Conservation (phyloP, 179 eudicot species). For the Spinacia oleracea region DNA sequence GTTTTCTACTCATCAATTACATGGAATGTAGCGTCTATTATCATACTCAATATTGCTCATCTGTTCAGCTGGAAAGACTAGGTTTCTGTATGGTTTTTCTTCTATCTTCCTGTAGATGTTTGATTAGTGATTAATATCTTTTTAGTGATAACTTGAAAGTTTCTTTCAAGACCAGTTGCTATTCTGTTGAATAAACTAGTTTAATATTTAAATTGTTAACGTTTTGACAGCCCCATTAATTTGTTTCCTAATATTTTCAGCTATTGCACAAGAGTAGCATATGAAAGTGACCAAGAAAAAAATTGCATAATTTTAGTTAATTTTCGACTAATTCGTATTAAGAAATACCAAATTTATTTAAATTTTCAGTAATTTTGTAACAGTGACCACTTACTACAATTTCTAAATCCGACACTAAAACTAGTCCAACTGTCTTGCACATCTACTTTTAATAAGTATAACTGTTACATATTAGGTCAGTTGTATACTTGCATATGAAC, state of each 20-base stretch:
- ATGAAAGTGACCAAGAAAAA: slow-evolving; percentile 3
- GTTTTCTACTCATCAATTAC: background rate
- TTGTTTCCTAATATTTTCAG: slow-evolving; percentile 17
- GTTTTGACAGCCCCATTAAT: slow-evolving; percentile 11
- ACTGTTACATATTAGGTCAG: too few relatives aligned
- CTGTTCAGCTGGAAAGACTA: background rate
- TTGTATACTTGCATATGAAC: too few relatives aligned
- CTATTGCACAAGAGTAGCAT: slow-evolving; percentile 31
- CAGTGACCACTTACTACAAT: too few relatives aligned
- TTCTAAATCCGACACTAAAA: too few relatives aligned
- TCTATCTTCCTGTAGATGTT: background rate
- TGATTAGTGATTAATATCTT: background rate
- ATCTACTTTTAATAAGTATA: too few relatives aligned
- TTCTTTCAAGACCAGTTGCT: background rate
- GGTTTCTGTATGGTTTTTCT: background rate
- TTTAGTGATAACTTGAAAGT: background rate
- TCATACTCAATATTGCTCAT: background rate
- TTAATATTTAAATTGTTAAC: background rate
- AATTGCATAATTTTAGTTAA: too few relatives aligned
- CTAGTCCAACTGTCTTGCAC: background rate
- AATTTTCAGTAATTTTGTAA: too few relatives aligned
- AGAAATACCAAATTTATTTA: too few relatives aligned
- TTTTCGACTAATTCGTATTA: too few relatives aligned
- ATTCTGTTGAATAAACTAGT: background rate
- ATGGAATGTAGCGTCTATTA: background rate